phyloP scores from a whole-genome alignment of 2,329 filamentous ascomycete genomes.

The Colletotrichum sp. region DNA sequence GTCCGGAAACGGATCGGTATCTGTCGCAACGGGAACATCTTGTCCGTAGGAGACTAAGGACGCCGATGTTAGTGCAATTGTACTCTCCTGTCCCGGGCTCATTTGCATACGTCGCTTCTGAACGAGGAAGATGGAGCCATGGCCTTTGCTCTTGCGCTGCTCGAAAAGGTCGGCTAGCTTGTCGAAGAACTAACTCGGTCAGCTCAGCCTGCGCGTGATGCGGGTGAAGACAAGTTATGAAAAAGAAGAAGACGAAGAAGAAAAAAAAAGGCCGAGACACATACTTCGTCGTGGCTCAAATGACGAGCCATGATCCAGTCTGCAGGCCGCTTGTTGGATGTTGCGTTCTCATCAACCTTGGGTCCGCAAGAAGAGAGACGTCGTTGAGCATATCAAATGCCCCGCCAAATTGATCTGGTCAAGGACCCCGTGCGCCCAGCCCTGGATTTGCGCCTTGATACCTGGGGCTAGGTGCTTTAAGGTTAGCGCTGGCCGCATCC shows the following conservation, averaged over 20 bases:
- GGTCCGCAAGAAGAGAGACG: background rate
- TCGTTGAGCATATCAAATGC: background rate
- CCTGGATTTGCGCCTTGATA: background rate
- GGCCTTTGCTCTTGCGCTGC: conserved; percentile 68
- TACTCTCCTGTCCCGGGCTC: background rate
- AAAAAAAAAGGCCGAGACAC: background rate
- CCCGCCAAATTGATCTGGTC: background rate
- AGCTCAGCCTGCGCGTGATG: too few relatives aligned
- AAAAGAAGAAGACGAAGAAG: background rate
- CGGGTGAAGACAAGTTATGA: background rate
- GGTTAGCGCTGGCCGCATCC: background rate
- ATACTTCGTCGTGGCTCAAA: conserved; percentile 68
- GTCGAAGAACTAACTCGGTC: conserved; percentile 70
- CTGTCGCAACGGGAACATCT: conserved; percentile 45
- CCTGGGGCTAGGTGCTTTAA: background rate
- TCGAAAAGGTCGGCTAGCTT: conserved; percentile 72
- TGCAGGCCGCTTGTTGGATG: background rate
- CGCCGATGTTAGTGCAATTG: background rate
- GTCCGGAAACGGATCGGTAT: conserved; percentile 61
- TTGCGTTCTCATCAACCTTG: background rate
- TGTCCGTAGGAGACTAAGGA: conserved; percentile 48
- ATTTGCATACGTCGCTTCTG: conserved; percentile 74
- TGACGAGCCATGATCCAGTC: conserved; percentile 43
- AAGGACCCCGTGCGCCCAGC: background rate
- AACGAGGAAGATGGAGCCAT: conserved; percentile 75